Percentiles rank a stretch among this genome's conserved stretches.
These are phyloP conservation scores for Suillus americanus DNA, from an alignment of 768 basidiomycete species.

Conservation along the genomic window DNA sequence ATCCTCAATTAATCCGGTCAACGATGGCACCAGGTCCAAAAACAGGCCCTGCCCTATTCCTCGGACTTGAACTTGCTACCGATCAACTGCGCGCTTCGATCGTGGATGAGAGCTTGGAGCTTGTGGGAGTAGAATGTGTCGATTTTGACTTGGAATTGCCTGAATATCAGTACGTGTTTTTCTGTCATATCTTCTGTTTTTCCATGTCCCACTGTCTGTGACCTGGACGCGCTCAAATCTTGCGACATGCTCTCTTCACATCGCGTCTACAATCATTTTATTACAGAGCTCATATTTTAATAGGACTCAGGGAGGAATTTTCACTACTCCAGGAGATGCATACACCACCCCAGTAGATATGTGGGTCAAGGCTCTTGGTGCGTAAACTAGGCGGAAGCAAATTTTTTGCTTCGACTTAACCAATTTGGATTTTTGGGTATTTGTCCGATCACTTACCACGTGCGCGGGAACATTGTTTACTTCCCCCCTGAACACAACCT, in stretches of 20 bases:
- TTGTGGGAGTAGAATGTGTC: conserved; percentile 78
- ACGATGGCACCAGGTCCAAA: conserved; percentile 38
- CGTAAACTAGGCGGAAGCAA: conserved; percentile 58
- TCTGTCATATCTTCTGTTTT: conserved; percentile 3
- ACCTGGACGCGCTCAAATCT: conserved; percentile 2
- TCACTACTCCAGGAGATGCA: conserved; percentile 83
- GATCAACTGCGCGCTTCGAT: conserved; percentile 84
- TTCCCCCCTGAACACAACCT: conserved; percentile 2
- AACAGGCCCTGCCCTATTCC: conserved; percentile 58
- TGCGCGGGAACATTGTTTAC: conserved; percentile 14
- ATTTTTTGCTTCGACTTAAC: conserved; percentile 42
- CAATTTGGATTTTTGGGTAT: conserved; percentile 34
- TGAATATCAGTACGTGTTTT: conserved; percentile 72
- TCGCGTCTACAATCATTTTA: conserved; percentile 7
- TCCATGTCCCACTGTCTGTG: conserved; percentile 2
- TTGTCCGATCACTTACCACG: conserved; percentile 32
- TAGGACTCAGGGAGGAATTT: conserved; percentile 85
- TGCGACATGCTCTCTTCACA: conserved; percentile 11
- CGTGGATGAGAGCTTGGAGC: conserved; percentile 79
- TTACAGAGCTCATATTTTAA: conserved; percentile 17
- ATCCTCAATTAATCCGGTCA: conserved; percentile 9
- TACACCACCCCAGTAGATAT: conserved; percentile 88
- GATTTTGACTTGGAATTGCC: conserved; percentile 80
- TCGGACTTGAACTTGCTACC: conserved; percentile 82
- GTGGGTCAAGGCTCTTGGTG: conserved; percentile 88